Percentiles rank a stretch among this genome's conserved stretches.
Evolutionary conservation across 1,284 basidiomycete genomes (phyloP).

Genomic region (Austroboletus novae-zelandiae): DNA sequence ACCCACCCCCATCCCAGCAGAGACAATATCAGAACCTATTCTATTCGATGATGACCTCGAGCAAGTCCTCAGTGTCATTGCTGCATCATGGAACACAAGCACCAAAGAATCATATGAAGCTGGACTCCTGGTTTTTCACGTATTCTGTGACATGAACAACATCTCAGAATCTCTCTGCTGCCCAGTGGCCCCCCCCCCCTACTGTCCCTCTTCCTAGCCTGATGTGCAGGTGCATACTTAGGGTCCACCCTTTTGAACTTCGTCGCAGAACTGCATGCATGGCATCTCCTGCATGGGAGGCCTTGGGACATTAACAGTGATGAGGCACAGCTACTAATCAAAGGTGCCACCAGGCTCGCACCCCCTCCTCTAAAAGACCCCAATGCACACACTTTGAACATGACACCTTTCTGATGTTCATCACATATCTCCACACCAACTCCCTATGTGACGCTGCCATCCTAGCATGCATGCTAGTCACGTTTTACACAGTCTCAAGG

Average conservation of each 20-base stretch:
- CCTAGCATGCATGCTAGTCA: too few relatives aligned
- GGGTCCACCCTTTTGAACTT: conserved; percentile 29
- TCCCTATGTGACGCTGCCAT: too few relatives aligned
- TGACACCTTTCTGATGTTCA: too few relatives aligned
- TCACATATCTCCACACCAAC: too few relatives aligned
- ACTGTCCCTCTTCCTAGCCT: conserved; percentile 18
- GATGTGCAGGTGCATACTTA: conserved; percentile 22
- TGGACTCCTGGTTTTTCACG: conserved; percentile 31
- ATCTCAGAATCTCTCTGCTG: conserved; percentile 20
- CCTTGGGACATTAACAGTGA: conserved; percentile 22
- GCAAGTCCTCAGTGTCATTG: conserved; percentile 15
- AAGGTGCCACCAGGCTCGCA: too few relatives aligned
- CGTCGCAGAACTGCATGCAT: conserved; percentile 28
- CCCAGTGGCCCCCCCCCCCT: conserved; percentile 10
- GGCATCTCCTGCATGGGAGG: conserved; percentile 37
- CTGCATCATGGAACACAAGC: conserved; percentile 10
- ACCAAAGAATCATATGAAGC: conserved; percentile 29
- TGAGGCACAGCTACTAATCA: too few relatives aligned
- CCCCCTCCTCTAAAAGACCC: too few relatives aligned
- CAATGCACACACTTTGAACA: too few relatives aligned
- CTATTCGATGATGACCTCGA: conserved; percentile 13
- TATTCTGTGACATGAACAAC: conserved; percentile 26
- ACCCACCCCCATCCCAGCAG: too few relatives aligned
- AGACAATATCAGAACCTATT: too few relatives aligned
- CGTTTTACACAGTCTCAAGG: too few relatives aligned